Conservation (phyloP, 2,329 filamentous ascomycete species). For the Penicillium sp. region DNA sequence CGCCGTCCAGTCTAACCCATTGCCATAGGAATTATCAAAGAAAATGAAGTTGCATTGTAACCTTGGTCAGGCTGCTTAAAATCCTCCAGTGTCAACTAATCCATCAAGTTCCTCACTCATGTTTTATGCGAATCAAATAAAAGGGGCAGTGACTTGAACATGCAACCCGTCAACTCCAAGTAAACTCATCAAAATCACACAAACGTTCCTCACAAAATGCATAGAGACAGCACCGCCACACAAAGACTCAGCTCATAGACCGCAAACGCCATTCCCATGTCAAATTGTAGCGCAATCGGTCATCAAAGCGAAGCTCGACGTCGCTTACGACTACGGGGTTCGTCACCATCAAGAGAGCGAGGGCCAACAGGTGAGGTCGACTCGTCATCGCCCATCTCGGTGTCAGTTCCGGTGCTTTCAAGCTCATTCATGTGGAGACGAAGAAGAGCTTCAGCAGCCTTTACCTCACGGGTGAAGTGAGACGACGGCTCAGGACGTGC, state of each 20-base stretch:
- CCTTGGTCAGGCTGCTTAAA: neutral
- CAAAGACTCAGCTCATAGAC: neutral
- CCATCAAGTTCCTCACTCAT: neutral
- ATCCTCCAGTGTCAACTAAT: neutral
- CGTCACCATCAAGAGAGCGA: neutral
- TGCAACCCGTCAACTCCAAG: neutral
- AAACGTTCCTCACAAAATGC: neutral
- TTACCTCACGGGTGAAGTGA: slow-evolving; percentile 34
- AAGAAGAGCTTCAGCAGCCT: slow-evolving; percentile 40
- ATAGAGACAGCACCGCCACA: neutral
- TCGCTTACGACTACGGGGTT: slow-evolving; percentile 7
- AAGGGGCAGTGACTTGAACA: neutral
- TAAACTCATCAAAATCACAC: neutral
- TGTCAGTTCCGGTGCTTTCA: slow-evolving; percentile 4
- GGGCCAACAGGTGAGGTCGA: neutral
- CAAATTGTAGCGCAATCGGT: neutral
- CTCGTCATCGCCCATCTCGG: slow-evolving; percentile 12
- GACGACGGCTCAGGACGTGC: neutral
- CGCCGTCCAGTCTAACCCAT: neutral
- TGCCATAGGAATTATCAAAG: neutral
- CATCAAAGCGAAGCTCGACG: slow-evolving; percentile 19
- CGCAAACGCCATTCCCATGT: neutral
- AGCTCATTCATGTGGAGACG: slow-evolving; percentile 35
- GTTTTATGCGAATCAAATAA: neutral
- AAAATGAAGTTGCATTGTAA: neutral